Base-by-base conservation (phyloP, 495 filamentous ascomycete genomes). In the Delitschia confertaspora region DNA sequence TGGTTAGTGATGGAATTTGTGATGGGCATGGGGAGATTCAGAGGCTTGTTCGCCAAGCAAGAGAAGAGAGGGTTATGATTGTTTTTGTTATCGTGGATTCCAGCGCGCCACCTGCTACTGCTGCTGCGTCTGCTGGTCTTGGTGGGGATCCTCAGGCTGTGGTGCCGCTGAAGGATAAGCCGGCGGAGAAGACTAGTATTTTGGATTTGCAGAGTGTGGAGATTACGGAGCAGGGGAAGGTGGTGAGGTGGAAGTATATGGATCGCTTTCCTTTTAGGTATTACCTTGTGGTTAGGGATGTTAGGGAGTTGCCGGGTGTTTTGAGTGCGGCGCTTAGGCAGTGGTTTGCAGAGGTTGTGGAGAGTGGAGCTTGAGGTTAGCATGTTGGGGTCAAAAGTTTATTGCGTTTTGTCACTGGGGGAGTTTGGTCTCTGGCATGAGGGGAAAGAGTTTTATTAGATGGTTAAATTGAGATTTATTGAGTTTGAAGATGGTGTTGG, bases 81-180 rank as follows among this genome's bases (percentile, higher is more conserved):
- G 88, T 99, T 0, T 99, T 96, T 53, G 81, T 99, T 34, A 82
- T 99, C 48, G 82, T 98, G 49, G 91, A 98, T 67, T 79, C 87
- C 24, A 72, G 80, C 32, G 55, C 47, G 46, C 49, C 37, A 39
- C 52, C 38, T 44, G 57, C 52, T 16, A 27, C 44, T 22, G 23
- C 39, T 16, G 32, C 45, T 34, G 13, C 42, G 54, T 60, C 57
- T 7, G 26, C 26, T 29, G 26, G 39, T 17, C 13, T 6, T 20
- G 38, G 24, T 10, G 10, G 23, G 4, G 20, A 18, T 10, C 6
- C 6, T 18, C 10, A 16, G 6, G 27, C n/a, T 17, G 11, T 16
- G 9, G 11, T 18, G 27, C 16, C 29, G 3, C 13, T 17, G 19
- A 17, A 67, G 17, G 17, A 38, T 21, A 30, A n/a, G n/a, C n/a